Evolutionary conservation across 2,329 filamentous ascomycete species (phyloP).

Genomic region (Colletotrichum paranaense): DNA sequence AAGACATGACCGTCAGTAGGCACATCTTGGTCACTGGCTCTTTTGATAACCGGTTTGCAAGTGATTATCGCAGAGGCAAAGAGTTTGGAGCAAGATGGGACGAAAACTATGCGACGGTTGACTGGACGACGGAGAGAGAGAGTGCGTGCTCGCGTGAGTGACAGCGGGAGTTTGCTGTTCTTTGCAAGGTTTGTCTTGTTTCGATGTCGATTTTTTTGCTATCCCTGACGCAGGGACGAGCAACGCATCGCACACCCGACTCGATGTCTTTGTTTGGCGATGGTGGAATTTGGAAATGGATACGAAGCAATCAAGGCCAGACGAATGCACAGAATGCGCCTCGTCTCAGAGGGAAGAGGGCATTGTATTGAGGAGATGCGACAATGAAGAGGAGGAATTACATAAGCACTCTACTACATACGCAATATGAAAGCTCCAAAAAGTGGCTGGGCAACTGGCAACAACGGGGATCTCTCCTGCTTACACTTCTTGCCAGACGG

Average conservation of each 20-base stretch:
- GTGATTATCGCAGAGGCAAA: not conserved
- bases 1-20: not conserved
- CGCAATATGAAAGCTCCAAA: not conserved
- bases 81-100: constrained; percentile 28
- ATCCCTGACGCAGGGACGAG: not conserved
- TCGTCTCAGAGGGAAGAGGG: not conserved
- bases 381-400: not conserved
- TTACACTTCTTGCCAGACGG: constrained; percentile 3
- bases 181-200: constrained; percentile 19
- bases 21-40: not conserved
- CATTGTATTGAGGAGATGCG: no score
- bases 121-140: constrained; percentile 19
- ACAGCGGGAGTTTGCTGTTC: constrained; percentile 34
- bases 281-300: not conserved
- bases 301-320: constrained; percentile 9
- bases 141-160: constrained; percentile 12
- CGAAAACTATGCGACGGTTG: constrained; percentile 27
- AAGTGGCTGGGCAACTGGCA: not conserved
- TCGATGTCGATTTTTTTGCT: not conserved
- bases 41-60: not conserved
- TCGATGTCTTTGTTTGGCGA: not conserved
- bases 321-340: not conserved
- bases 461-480: not conserved
- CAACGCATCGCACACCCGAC: not conserved
- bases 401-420: not conserved